phyloP scores from a whole-genome alignment of 148 eudicot species.

The Fallopia convolvulus region DNA sequence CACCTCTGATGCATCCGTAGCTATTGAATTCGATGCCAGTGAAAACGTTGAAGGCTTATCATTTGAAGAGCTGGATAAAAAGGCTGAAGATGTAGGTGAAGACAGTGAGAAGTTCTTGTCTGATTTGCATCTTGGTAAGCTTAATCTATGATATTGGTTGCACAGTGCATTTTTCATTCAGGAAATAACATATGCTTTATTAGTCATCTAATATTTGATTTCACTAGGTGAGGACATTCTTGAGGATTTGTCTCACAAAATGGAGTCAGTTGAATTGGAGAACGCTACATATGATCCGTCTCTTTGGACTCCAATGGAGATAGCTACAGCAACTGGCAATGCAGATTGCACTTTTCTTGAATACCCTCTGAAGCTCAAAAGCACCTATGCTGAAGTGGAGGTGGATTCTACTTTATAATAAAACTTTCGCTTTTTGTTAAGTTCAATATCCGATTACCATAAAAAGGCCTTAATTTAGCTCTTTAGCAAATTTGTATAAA shows the following conservation, averaged over 20 bases:
- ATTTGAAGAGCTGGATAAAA: constrained; percentile 26
- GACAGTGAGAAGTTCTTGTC: constrained; percentile 37
- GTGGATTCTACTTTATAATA: constrained; percentile 23
- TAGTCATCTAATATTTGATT: neutral
- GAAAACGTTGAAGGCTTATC: constrained; percentile 31
- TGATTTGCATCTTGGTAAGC: constrained; percentile 29
- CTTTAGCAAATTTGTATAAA: neutral
- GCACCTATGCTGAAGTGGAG: constrained; percentile 88
- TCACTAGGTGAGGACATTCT: constrained; percentile 23
- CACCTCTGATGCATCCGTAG: constrained; percentile 7
- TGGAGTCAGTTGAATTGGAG: constrained; percentile 21
- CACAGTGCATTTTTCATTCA: constrained; percentile 6
- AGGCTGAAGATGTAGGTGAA: constrained; percentile 30
- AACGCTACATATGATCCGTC: constrained; percentile 44
- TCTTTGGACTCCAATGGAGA: constrained; percentile 80
- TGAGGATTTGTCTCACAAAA: constrained; percentile 19
- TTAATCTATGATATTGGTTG: constrained; percentile 9
- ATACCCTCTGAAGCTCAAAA: constrained; percentile 62
- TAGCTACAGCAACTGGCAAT: constrained; percentile 72
- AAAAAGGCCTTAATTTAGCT: neutral
- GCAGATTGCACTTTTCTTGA: constrained; percentile 43
- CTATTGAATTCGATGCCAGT: constrained; percentile 15
- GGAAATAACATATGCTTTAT: neutral
- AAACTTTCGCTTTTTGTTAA: neutral
- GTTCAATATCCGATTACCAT: neutral